These are phyloP conservation scores for Priceomyces medius DNA, from an alignment of 805 yeast species.

Conservation along the genomic window DNA sequence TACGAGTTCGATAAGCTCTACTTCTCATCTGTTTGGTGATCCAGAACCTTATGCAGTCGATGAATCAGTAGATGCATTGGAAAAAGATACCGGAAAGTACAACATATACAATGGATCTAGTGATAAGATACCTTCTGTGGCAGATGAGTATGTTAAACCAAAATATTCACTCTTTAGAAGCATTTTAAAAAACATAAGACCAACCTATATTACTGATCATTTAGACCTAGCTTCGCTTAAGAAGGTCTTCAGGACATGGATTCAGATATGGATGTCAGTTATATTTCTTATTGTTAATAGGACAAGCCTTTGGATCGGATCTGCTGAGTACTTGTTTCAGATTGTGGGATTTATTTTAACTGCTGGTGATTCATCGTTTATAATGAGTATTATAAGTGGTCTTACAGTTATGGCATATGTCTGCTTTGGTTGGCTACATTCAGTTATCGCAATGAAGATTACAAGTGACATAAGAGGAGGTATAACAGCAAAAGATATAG, in stretches of 20 bases:
- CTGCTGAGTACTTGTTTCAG: constrained; percentile 26
- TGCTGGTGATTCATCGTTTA: constrained; percentile 28
- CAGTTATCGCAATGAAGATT: constrained; percentile 24
- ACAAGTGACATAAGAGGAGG: constrained; percentile 22
- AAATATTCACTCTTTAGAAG: constrained; percentile 14
- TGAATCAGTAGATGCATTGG: not conserved
- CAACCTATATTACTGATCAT: constrained; percentile 26
- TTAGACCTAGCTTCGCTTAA: constrained; percentile 21
- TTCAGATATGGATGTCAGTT: constrained; percentile 26
- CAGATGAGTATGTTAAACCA: constrained; percentile 8
- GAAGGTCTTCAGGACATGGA: constrained; percentile 23
- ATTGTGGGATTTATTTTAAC: constrained; percentile 25
- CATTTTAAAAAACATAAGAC: constrained; percentile 12
- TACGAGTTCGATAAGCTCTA: not conserved
- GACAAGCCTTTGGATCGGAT: constrained; percentile 28
- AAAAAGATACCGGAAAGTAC: not conserved
- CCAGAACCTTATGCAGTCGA: not conserved
- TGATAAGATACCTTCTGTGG: not conserved
- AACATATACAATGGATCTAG: not conserved
- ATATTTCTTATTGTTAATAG: constrained; percentile 23
- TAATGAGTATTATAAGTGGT: constrained; percentile 16
- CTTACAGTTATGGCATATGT: constrained; percentile 16
- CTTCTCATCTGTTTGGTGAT: not conserved
- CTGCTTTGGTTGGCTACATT: constrained; percentile 22
- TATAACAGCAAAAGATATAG: constrained; percentile 19